Evolutionary conservation across 2,329 filamentous ascomycete species (phyloP).

Genomic region (Ceratocystis variospora): DNA sequence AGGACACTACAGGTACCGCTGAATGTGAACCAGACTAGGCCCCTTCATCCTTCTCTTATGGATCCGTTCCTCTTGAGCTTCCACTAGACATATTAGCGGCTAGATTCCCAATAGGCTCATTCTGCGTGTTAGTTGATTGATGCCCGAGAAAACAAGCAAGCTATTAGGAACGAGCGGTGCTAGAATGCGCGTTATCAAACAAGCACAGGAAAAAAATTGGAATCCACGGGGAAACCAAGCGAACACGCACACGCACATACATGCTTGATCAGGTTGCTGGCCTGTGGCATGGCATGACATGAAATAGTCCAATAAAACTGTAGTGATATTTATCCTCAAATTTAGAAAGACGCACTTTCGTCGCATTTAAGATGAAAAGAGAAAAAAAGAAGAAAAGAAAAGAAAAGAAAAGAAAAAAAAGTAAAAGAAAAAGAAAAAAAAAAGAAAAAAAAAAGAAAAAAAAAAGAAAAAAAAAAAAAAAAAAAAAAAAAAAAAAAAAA

Average conservation of each 20-base stretch:
- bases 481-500: no score
- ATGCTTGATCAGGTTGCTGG: not conserved
- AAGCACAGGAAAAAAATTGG: not conserved
- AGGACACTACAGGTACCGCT: no score
- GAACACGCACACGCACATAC: not conserved
- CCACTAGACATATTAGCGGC: not conserved
- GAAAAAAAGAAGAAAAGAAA: not conserved
- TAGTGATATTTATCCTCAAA: not conserved
- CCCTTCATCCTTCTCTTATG: not conserved
- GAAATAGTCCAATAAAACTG: not conserved
- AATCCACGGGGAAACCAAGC: not conserved
- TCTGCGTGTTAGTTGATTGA: not conserved
- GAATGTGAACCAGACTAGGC: not conserved
- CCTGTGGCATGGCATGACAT: not conserved
- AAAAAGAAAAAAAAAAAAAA: no score
- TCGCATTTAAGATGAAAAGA: not conserved
- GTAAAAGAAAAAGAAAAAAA: no score
- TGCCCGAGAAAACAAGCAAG: not conserved
- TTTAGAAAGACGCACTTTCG: not conserved
- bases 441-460: no score
- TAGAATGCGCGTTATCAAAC: not conserved
- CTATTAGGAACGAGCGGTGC: conserved; percentile 1
- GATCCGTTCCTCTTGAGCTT: not conserved
- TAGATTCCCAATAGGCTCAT: not conserved
- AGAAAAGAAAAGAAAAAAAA: no score